Evolutionary conservation across 164 flowering plant genomes (phyloP).

Genomic region (Vitis vinifera): ASM3070453v1 NC_081815.1:1827501-1828000

Average conservation of each 20-base stretch:
- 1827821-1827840: constrained; percentile 58
- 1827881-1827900: constrained; percentile 88
- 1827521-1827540: background rate
- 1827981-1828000: background rate
- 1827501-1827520: background rate
- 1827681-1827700: background rate
- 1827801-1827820: constrained; percentile 80
- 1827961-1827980: too few relatives aligned
- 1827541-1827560: background rate
- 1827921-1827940: constrained; percentile 65
- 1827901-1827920: constrained; percentile 95
- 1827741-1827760: too few relatives aligned
- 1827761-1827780: constrained; percentile 49
- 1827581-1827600: constrained; percentile 71
- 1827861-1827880: constrained; percentile 81
- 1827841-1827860: constrained; percentile 90
- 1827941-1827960: constrained; percentile 1
- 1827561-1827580: constrained; percentile 3
- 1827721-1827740: background rate
- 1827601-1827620: constrained; percentile 70
- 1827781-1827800: constrained; percentile 97
- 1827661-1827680: constrained; percentile 56
- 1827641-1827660: constrained; percentile 92
- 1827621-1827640: constrained; percentile 86
- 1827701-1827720: background rate